Conservation (phyloP, 1,139 yeast genomes). For the Kluyveromyces sp. region DNA sequence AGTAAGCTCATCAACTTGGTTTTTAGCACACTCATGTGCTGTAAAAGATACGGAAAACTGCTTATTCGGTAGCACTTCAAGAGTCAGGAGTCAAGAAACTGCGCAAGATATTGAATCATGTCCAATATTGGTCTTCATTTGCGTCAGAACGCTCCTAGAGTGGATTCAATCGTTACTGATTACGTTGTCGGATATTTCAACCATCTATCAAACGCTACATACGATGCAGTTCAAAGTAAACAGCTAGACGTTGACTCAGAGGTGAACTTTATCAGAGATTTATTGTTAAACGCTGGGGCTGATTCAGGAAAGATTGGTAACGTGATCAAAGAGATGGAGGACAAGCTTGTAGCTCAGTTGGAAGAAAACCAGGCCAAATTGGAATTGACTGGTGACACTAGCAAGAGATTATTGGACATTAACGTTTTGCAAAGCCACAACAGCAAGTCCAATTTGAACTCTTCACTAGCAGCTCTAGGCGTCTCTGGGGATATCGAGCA, state of each 20-base stretch:
- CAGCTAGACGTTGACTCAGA: slow-evolving; percentile 62
- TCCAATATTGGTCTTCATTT: slow-evolving; percentile 45
- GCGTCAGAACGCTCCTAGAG: slow-evolving; percentile 81
- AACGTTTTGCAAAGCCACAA: slow-evolving; percentile 57
- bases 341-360: slow-evolving; percentile 49
- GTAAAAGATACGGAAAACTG: background rate
- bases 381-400: slow-evolving; percentile 68
- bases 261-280: slow-evolving; percentile 53
- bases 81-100: background rate
- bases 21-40: background rate
- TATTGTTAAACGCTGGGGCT: slow-evolving; percentile 81
- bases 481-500: slow-evolving; percentile 83
- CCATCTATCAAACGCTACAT: slow-evolving; percentile 66
- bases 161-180: slow-evolving; percentile 86
- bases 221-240: slow-evolving; percentile 75
- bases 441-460: slow-evolving; percentile 57
- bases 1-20: too few species aligned
- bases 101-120: slow-evolving; percentile 14
- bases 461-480: slow-evolving; percentile 64
- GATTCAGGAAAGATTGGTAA: slow-evolving; percentile 44
- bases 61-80: background rate
- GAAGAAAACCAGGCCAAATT: slow-evolving; percentile 65
- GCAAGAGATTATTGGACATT: slow-evolving; percentile 70
- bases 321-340: slow-evolving; percentile 41
- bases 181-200: slow-evolving; percentile 87